Conservation (phyloP, 1,139 yeast species). For the Pichia sp. region DNA sequence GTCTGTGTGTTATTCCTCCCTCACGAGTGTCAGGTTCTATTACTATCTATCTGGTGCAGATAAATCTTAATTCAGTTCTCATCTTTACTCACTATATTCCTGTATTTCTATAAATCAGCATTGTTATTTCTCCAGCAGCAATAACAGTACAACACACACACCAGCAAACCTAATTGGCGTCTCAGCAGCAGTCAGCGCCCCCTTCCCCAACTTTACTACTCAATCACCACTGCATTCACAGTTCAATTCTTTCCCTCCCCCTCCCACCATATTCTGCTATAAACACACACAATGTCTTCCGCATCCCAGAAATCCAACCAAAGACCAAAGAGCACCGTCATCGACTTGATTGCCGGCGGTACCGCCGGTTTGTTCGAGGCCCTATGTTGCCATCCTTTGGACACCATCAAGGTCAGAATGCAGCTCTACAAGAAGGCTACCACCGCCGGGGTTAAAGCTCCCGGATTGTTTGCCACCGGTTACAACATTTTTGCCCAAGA, state of each 20-base stretch:
- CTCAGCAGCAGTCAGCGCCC: too few relatives aligned
- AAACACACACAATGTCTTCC: constrained; percentile 16
- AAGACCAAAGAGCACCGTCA: constrained; percentile 43
- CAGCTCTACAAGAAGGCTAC: constrained; percentile 64
- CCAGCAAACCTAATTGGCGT: too few relatives aligned
- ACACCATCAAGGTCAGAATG: constrained; percentile 95
- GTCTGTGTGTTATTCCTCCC: background rate
- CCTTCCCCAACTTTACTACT: background rate
- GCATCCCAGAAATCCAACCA: constrained; percentile 30
- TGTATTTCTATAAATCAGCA: background rate
- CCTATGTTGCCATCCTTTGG: constrained; percentile 90
- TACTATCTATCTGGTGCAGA: background rate
- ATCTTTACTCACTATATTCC: background rate
- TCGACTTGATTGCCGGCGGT: constrained; percentile 92
- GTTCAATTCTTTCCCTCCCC: background rate
- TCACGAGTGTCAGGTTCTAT: constrained; percentile 1
- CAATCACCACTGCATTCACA: background rate
- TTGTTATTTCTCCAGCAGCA: background rate
- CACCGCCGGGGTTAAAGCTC: constrained; percentile 51
- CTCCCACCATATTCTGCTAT: background rate
- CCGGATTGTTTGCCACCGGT: constrained; percentile 86
- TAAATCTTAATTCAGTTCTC: background rate
- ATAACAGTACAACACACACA: background rate
- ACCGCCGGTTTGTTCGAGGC: constrained; percentile 97
- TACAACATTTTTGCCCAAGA: constrained; percentile 72